Evolutionary conservation across 2,329 filamentous ascomycete genomes (phyloP).

Genomic region (Diaporthe aspalathi): DNA sequence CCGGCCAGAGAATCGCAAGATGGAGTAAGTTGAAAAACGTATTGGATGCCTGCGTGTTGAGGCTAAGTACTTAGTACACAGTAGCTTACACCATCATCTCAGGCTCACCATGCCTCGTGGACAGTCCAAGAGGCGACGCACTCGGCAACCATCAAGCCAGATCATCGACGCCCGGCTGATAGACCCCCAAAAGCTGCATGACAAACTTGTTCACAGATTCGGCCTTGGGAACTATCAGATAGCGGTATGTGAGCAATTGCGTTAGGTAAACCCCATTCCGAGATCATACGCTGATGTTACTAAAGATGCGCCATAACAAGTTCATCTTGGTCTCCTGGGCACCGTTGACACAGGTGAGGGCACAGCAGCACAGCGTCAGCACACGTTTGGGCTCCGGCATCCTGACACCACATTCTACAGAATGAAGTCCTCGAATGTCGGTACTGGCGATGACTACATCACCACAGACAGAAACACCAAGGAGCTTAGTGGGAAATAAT

Average conservation of each 20-base stretch:
- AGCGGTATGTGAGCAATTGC: slow-evolving; percentile 10
- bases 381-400: background rate
- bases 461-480: background rate
- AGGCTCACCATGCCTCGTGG: background rate
- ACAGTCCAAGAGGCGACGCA: slow-evolving; percentile 7
- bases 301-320: slow-evolving; percentile 34
- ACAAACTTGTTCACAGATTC: slow-evolving; percentile 18
- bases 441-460: slow-evolving; percentile 3
- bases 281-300: background rate
- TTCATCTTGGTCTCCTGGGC: slow-evolving; percentile 20
- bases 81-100: background rate
- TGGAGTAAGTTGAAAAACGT: slow-evolving; percentile 22
- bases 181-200: slow-evolving; percentile 25
- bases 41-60: background rate
- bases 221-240: slow-evolving; percentile 30
- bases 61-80: no score
- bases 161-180: slow-evolving; percentile 33
- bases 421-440: slow-evolving; percentile 29
- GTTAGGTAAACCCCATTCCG: no score
- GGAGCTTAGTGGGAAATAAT: background rate
- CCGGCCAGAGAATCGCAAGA: background rate
- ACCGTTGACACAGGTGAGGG: slow-evolving; percentile 23
- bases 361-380: background rate
- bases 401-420: slow-evolving; percentile 15
- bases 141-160: slow-evolving; percentile 12